Percentiles rank a stretch among this genome's conserved stretches.
Conservation (phyloP, 495 filamentous ascomycete species). For the Podospora australis region DNA sequence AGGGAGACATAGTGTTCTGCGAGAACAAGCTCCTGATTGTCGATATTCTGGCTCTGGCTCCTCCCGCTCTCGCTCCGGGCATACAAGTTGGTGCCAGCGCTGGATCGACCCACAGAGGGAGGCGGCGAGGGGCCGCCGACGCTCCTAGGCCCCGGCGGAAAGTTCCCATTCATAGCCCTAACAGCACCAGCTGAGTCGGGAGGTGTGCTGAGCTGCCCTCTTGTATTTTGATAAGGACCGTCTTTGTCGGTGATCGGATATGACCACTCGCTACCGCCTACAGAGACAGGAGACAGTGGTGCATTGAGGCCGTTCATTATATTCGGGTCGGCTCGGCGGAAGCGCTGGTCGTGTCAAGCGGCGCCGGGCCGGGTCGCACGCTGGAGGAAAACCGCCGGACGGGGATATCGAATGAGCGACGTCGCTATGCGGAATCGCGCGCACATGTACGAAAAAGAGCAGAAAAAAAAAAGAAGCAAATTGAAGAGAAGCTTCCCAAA, state of each 20-base stretch:
- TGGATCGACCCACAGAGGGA: conserved; percentile 74
- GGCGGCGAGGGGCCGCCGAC: conserved; percentile 73
- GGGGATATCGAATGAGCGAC: conserved; percentile 3
- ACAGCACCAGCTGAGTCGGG: conserved; percentile 60
- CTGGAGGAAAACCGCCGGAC: neutral
- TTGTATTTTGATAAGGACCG: conserved; percentile 48
- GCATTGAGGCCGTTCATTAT: conserved; percentile 48
- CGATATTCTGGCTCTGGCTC: conserved; percentile 41
- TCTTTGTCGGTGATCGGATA: conserved; percentile 54
- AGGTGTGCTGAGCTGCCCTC: conserved; percentile 62
- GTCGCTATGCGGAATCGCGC: neutral
- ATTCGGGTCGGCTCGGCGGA: conserved; percentile 16
- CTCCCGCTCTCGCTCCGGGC: conserved; percentile 56
- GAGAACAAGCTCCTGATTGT: conserved; percentile 47
- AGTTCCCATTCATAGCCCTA: conserved; percentile 52
- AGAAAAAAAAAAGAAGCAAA: no score
- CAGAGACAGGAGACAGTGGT: conserved; percentile 76
- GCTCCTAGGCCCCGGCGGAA: conserved; percentile 43
- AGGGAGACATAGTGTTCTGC: conserved; percentile 77
- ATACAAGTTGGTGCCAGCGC: conserved; percentile 59
- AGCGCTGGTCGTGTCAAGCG: conserved; percentile 13
- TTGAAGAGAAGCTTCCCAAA: no score
- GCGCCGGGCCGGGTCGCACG: conserved; percentile 11
- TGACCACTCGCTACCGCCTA: conserved; percentile 84
- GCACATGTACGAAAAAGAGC: neutral